Percentiles rank a stretch among this genome's conserved stretches.
phyloP scores from a whole-genome alignment of 129 eudicot species.

The Oenanthe sinensis region DNA sequence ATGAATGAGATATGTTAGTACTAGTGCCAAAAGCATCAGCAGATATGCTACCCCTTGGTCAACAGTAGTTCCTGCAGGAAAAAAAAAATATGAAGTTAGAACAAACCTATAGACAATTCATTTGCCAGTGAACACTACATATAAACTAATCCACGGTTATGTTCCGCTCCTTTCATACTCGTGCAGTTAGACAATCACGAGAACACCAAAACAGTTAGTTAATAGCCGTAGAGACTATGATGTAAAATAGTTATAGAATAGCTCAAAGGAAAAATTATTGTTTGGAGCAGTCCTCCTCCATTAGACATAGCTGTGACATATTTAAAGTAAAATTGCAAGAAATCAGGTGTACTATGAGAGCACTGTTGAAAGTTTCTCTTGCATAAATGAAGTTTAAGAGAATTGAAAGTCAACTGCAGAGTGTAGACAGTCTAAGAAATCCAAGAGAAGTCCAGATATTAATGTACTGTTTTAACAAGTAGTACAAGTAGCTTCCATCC shows the following conservation, averaged over 20 bases:
- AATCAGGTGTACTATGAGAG: too few species aligned
- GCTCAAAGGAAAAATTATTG: background rate
- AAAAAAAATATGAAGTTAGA: background rate
- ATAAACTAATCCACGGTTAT: background rate
- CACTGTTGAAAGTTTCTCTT: too few species aligned
- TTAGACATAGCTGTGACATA: background rate
- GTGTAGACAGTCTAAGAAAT: too few species aligned
- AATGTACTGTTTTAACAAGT: too few species aligned
- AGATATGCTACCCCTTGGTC: slow-evolving; percentile 61
- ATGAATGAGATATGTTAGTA: slow-evolving; percentile 60
- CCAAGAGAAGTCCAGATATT: too few species aligned
- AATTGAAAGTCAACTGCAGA: background rate
- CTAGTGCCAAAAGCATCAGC: slow-evolving; percentile 54
- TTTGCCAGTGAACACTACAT: background rate
- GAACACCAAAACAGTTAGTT: background rate
- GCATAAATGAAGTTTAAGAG: background rate
- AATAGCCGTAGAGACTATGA: background rate
- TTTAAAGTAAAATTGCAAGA: too few species aligned
- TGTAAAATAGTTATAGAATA: background rate
- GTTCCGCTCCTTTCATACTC: background rate
- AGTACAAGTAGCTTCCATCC: too few species aligned
- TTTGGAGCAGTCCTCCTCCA: background rate
- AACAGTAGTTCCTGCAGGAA: slow-evolving; percentile 43
- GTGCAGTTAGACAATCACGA: background rate
- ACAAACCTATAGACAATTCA: background rate